Evolutionary conservation across 306 rosid species (phyloP).

Genomic region (Abrus precatorius): DNA sequence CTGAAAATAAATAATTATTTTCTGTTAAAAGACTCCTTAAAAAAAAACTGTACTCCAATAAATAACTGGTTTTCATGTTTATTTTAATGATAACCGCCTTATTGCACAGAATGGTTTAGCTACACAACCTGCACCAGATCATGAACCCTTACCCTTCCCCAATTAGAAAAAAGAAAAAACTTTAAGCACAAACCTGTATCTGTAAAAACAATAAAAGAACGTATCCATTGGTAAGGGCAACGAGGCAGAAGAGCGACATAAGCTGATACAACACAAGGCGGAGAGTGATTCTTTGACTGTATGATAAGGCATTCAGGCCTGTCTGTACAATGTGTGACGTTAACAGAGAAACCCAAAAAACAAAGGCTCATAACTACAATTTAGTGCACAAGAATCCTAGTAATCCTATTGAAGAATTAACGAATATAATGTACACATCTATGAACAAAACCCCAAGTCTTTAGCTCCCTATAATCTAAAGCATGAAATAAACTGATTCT

Average conservation of each 20-base stretch:
- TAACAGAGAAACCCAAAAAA: conserved; percentile 12
- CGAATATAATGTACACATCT: conserved; percentile 60
- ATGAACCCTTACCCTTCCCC: no score
- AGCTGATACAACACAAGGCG: conserved; percentile 27
- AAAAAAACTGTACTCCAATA: no score
- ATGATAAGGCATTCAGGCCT: conserved; percentile 51
- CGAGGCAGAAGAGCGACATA: neutral
- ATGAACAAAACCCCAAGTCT: conserved; percentile 47
- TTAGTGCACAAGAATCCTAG: conserved; percentile 51
- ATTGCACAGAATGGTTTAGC: no score
- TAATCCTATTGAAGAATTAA: conserved; percentile 48
- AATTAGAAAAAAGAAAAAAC: no score
- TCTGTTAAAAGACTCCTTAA: no score
- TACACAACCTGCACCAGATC: no score
- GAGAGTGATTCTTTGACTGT: conserved; percentile 27
- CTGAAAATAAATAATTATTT: no score
- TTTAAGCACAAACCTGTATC: no score
- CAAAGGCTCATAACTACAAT: conserved; percentile 43
- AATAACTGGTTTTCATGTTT: no score
- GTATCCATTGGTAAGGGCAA: neutral
- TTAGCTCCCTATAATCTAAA: conserved; percentile 41
- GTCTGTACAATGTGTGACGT: conserved; percentile 56
- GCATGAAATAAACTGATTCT: conserved; percentile 37
- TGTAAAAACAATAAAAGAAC: neutral
- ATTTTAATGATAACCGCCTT: no score